These are phyloP conservation scores for Colletotrichum spaethianum DNA, from an alignment of 2,329 filamentous ascomycete species.

Conservation along the genomic window DNA sequence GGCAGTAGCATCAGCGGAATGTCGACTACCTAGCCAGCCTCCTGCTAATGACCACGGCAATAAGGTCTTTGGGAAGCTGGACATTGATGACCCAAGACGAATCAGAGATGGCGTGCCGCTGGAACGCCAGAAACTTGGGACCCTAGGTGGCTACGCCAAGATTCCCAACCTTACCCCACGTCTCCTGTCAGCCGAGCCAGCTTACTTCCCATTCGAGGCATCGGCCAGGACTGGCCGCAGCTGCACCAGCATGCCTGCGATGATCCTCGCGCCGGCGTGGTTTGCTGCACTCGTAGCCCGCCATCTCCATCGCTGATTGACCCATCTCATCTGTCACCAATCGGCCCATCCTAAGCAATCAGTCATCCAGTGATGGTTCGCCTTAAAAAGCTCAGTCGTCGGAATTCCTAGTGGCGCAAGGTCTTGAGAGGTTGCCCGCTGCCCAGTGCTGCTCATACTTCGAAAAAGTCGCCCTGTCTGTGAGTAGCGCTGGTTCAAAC, in stretches of 20 bases:
- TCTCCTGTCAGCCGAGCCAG: conserved; percentile 36
- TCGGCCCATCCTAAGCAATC: conserved; percentile 4
- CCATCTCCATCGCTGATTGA: neutral
- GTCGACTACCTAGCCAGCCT: neutral
- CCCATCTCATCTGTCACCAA: conserved; percentile 3
- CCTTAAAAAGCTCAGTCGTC: conserved; percentile 19
- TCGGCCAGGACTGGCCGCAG: conserved; percentile 33
- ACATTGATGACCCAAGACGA: conserved; percentile 36
- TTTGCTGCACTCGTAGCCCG: conserved; percentile 25
- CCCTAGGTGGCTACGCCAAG: conserved; percentile 36
- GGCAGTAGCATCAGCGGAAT: neutral
- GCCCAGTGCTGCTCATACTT: conserved; percentile 30
- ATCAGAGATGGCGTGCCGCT: conserved; percentile 39
- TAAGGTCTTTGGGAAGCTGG: neutral
- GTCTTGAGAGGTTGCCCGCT: conserved; percentile 27
- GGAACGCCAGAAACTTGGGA: conserved; percentile 35
- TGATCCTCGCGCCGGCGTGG: conserved; percentile 35
- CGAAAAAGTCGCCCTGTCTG: conserved; percentile 31
- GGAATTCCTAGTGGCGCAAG: conserved; percentile 16
- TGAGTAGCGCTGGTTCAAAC: conserved; percentile 25
- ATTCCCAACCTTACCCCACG: conserved; percentile 41
- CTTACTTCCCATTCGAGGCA: conserved; percentile 39
- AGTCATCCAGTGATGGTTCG: conserved; percentile 14
- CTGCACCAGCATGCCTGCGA: conserved; percentile 38
- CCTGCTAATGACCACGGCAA: neutral